Base-by-base conservation (phyloP, 1,284 basidiomycete genomes). In the Leccinum angustisporum region DNA sequence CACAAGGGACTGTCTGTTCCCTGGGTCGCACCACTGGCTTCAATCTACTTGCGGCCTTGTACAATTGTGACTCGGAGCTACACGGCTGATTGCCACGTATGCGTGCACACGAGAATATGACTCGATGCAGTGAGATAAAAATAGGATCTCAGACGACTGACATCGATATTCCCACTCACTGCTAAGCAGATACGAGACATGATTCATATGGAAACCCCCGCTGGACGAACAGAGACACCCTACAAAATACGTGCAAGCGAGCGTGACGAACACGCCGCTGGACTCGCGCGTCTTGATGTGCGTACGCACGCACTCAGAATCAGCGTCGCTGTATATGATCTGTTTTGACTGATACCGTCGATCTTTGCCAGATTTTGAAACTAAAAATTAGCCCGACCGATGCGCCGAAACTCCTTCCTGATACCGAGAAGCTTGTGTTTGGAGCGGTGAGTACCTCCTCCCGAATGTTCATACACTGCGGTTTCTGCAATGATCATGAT, bases 291-390 rank as follows among this genome's bases (percentile, higher is more conserved):
- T n/a, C 69, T 70, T 4, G 67, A 72, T 46, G 72, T 70, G 43
- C 56, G 69, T 72, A 30, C 11, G 13, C 50, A 18, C 3, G 10
- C 18, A 18, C 21, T 8, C 33, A 4, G 6, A 7, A 27, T 38
- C 21, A 55, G 14, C 27, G 0, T 18, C 11, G 16, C 30, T 21
- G 36, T 7, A 38, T 38, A 38, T 38, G 25, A 50, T 53, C 56
- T 16, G 18, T 27, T 18, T 36, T 10, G 27, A 16, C 25, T 21
- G 10, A 61, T 40, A 18, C n/a, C 30, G 5, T 53, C 18, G 8
- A 10, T 18, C 31, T 16, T 6, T n/a, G 1, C 33, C 55, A 84
- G 82, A 74, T 79, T 2, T 76, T 78, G 27, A 80, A 76, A 65
- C 68, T 84, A 43, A 75, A 66, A 14, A 69, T 84, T 8, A 75